Base-by-base conservation (phyloP, 1,139 yeast species). In the Suhomyces bokatorum region DNA sequence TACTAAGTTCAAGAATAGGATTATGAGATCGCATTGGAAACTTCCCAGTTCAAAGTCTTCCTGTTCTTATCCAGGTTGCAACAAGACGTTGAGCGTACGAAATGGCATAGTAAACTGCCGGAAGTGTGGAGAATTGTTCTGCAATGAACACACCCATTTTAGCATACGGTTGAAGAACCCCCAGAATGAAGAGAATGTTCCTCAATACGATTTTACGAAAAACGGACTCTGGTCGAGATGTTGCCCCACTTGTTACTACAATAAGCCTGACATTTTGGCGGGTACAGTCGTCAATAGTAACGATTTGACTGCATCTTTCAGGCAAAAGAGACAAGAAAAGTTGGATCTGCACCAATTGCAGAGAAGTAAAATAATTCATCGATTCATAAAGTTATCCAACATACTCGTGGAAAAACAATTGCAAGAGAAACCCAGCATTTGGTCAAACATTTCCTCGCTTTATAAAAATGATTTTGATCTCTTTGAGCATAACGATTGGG, bases 71-170 rank as follows among this genome's bases (percentile, higher is more conserved):
- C 44, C 48, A 1, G 51, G 56, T 1, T 85, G 89, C 55, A 42
- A 50, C 1, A 69, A 63, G 37, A 54, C 50, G 5, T 59, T 83
- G 24, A 75, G 67, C 42, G 73, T 77, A 33, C 73, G 73, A 46
- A 74, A 71, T 52, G 86, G 85, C 0, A 58, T 70, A 2, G 79
- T 77, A 4, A 83, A 84, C 56, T 85, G 91, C 59, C 64, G 86
- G 16, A 77, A 70, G 52, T 90, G 97, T 66, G 97, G 97, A 0
- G 64, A 71, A 26, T 63, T 89, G 16, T 88, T 66, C 58, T 89
- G 97, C 60, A 75, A 77, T 47, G 66, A 64, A 24, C 96, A 90
- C 66, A 75, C 89, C 3, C 64, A 70, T 42, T 81, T 72, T 57
- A 73, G 78, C 70, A 66, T 71, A 70, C 42, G 73, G 71, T 55